These are phyloP conservation scores for Xylaria sp. DNA, from an alignment of 2,329 filamentous ascomycete species.

Conservation along the genomic window DNA sequence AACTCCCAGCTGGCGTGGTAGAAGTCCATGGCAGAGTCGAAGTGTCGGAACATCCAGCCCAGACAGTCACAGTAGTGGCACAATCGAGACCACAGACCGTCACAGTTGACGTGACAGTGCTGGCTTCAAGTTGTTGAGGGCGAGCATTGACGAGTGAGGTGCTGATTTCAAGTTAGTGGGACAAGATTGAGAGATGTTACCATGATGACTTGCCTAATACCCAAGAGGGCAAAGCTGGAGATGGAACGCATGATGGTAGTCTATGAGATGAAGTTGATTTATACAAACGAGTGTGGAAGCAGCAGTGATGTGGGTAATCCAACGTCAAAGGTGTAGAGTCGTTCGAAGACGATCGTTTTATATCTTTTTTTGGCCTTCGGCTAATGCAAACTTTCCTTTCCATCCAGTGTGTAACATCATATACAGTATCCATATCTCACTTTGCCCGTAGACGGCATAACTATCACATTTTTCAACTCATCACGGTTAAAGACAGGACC, in stretches of 20 bases:
- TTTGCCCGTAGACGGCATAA: not conserved
- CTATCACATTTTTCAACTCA: constrained; percentile 5
- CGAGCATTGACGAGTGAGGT: constrained; percentile 31
- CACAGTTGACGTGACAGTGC: constrained; percentile 35
- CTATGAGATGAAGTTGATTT: constrained; percentile 14
- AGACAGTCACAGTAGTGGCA: constrained; percentile 39
- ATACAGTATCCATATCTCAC: constrained; percentile 5
- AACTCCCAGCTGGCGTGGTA: constrained; percentile 25
- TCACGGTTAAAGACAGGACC: constrained; percentile 5
- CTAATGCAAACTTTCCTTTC: not conserved
- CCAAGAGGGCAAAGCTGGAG: constrained; percentile 35
- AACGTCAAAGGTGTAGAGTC: not conserved
- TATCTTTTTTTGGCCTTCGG: constrained; percentile 5
- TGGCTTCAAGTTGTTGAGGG: constrained; percentile 28
- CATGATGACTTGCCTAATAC: constrained; percentile 34
- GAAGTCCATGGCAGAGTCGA: constrained; percentile 24
- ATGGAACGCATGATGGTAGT: constrained; percentile 33
- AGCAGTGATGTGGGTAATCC: constrained; percentile 23
- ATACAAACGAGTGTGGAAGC: constrained; percentile 37
- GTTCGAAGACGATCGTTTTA: constrained; percentile 25
- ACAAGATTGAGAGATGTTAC: not conserved
- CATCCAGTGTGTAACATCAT: constrained; percentile 22
- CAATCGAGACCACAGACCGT: constrained; percentile 38
- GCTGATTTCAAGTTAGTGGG: constrained; percentile 33
- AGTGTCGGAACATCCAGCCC: constrained; percentile 32